Percentiles rank a stretch among this genome's conserved stretches.
phyloP scores from a whole-genome alignment of 495 filamentous ascomycete species.

The Daldinia grandis region DNA sequence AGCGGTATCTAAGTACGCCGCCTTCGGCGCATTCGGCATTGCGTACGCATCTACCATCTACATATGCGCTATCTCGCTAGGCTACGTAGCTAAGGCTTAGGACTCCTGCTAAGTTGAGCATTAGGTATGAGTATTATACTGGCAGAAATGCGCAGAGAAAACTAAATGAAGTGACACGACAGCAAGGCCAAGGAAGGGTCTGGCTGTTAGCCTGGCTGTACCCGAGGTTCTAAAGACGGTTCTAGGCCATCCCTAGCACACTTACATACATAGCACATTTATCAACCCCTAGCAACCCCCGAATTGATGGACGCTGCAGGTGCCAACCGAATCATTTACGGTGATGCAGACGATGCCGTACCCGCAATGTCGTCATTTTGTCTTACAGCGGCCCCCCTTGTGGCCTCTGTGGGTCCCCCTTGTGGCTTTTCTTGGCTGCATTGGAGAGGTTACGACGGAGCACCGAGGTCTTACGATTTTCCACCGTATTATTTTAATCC shows the following conservation, averaged over 20 bases:
- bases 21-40: conserved; percentile 35
- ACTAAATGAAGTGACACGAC: conserved; percentile 41
- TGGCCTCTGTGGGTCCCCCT: conserved; percentile 12
- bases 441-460: conserved; percentile 4
- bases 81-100: conserved; percentile 5
- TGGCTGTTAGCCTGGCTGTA: conserved; percentile 4
- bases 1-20: not conserved
- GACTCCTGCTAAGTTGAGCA: conserved; percentile 5
- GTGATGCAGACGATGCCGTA: conserved; percentile 28
- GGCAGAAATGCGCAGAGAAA: not conserved
- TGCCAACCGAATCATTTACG: conserved; percentile 39
- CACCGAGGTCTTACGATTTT: conserved; percentile 29
- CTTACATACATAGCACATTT: too few relatives aligned
- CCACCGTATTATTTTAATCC: conserved; percentile 1
- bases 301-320: conserved; percentile 39
- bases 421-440: conserved; percentile 29
- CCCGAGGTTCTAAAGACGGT: conserved; percentile 33
- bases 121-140: conserved; percentile 25
- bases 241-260: conserved; percentile 31
- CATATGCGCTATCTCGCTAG: not conserved
- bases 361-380: conserved; percentile 42
- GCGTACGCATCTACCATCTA: conserved; percentile 5
- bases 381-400: conserved; percentile 30
- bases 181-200: conserved; percentile 25
- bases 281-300: conserved; percentile 18